These are phyloP conservation scores for Scheffersomyces quercinus DNA, from an alignment of 1,139 yeast species.

Conservation along the genomic window DNA sequence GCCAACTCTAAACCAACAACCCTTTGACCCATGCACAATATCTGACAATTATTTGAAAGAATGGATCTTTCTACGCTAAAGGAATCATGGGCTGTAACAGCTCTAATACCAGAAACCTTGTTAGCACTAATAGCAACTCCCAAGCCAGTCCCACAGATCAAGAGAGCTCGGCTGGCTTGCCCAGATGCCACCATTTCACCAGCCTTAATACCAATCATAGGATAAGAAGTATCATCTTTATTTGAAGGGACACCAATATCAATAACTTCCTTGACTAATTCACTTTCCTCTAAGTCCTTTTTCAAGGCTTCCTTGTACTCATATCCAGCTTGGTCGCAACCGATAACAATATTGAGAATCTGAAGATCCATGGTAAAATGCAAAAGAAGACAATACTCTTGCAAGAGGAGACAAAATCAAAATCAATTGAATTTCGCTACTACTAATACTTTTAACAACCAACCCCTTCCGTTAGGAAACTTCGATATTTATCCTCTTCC, in stretches of 20 bases:
- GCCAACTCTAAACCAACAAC: constrained; percentile 49
- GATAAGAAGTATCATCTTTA: constrained; percentile 34
- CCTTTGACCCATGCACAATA: constrained; percentile 50
- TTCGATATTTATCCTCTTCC: too few relatives aligned
- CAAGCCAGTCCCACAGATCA: constrained; percentile 49
- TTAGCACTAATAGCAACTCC: constrained; percentile 50
- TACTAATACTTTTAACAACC: too few relatives aligned
- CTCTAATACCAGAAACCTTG: constrained; percentile 47
- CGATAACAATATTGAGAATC: constrained; percentile 31
- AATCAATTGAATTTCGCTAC: too few relatives aligned
- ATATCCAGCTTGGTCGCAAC: constrained; percentile 47
- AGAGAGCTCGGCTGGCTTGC: constrained; percentile 43
- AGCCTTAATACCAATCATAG: constrained; percentile 43
- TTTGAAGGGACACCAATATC: constrained; percentile 39
- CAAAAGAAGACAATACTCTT: too few relatives aligned
- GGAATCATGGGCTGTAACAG: constrained; percentile 52
- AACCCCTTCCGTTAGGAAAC: too few relatives aligned
- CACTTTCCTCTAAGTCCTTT: constrained; percentile 30
- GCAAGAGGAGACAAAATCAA: too few relatives aligned
- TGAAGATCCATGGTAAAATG: too few relatives aligned
- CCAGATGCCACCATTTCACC: constrained; percentile 40
- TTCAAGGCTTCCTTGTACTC: constrained; percentile 41
- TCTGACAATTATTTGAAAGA: constrained; percentile 43
- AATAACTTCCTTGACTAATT: constrained; percentile 31
- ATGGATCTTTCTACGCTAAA: constrained; percentile 48